Base-by-base conservation (phyloP, 352 stramenopile genomes). In the Pythium folliculosum region DNA sequence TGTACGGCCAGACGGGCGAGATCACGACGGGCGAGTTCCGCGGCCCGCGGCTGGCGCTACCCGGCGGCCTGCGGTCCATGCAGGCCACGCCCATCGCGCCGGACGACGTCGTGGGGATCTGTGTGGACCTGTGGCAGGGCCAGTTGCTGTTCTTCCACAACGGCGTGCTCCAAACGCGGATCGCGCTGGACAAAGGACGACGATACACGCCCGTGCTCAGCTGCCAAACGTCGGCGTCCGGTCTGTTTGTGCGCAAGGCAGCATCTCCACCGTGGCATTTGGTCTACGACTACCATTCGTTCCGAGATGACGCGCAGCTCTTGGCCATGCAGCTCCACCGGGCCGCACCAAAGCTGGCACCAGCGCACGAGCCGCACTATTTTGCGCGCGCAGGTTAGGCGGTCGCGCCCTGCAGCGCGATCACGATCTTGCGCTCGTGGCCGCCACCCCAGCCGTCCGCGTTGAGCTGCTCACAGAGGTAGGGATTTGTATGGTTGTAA, bases 401-500 rank as follows among this genome's bases (percentile, higher is more conserved):
- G 1, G 84, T 91, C 21, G 81, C 76, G 23, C 86, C 86, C 30
- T 92, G 86, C 35, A 95, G 86, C 30, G 86, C 93, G 61, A 93
- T 77, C 38, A 95, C 83, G 67, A 95, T 81, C 71, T 93, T 92
- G 76, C 86, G 86, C 61, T 92, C 81, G 61, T 95, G 87, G 40
- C 87, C 85, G 32, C 81, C 77, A 19, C 86, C 82, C 65, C 68
- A 95, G 10, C 86, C 87, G 12, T 85, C 87, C 0, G 85, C 63
- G 80, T 99, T 86, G 64, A 96, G 93, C 82, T 99, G 96, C 73
- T 99, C 96, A 62, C 97, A 98, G 64, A 99, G 37, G 37, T 43
- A 43, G 35, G n/a, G 27, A 32, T 32, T 32, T 5, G 3, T 32
- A 32, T 32, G 2, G 27, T 32, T 32, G 27, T 32, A 32, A 2